Evolutionary conservation across 2,329 filamentous ascomycete genomes (phyloP).

Genomic region (Ampelomyces quisqualis): DNA sequence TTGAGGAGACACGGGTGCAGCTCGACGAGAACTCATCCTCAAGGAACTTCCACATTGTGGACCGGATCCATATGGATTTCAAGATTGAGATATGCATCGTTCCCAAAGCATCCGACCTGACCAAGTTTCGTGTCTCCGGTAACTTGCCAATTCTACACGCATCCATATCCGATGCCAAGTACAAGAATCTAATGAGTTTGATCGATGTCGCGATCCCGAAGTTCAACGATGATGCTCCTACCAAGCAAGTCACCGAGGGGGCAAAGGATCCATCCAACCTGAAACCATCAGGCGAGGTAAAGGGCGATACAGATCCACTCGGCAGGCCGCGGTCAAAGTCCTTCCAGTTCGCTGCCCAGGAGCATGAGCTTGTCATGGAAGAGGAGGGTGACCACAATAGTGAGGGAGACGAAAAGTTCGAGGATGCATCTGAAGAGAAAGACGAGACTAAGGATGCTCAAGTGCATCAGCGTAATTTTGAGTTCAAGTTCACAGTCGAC

Average conservation of each 20-base stretch:
- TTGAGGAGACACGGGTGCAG: constrained; percentile 84
- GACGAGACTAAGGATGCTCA: constrained; percentile 49
- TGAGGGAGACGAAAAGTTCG: constrained; percentile 62
- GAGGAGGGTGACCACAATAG: constrained; percentile 66
- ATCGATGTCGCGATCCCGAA: constrained; percentile 94
- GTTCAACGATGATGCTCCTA: constrained; percentile 57
- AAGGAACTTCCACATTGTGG: constrained; percentile 82
- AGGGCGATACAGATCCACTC: constrained; percentile 34
- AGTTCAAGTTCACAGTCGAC: constrained; percentile 95
- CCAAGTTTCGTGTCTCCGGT: constrained; percentile 86
- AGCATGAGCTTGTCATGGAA: constrained; percentile 77
- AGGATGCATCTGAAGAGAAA: constrained; percentile 66
- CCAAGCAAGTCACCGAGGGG: constrained; percentile 41
- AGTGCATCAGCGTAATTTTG: constrained; percentile 86
- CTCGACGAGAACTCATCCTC: constrained; percentile 67
- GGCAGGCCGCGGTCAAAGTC: constrained; percentile 66
- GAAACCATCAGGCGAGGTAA: constrained; percentile 36
- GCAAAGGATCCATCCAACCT: constrained; percentile 41
- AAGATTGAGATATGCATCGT: constrained; percentile 94
- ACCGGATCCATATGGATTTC: constrained; percentile 97
- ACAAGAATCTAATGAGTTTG: constrained; percentile 93
- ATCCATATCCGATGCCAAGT: constrained; percentile 89
- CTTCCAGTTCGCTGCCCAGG: constrained; percentile 70
- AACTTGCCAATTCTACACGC: constrained; percentile 90
- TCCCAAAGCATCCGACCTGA: constrained; percentile 91